These are phyloP conservation scores for Penicillium polonicum DNA, from an alignment of 2,329 filamentous ascomycete species.

Conservation along the genomic window DNA sequence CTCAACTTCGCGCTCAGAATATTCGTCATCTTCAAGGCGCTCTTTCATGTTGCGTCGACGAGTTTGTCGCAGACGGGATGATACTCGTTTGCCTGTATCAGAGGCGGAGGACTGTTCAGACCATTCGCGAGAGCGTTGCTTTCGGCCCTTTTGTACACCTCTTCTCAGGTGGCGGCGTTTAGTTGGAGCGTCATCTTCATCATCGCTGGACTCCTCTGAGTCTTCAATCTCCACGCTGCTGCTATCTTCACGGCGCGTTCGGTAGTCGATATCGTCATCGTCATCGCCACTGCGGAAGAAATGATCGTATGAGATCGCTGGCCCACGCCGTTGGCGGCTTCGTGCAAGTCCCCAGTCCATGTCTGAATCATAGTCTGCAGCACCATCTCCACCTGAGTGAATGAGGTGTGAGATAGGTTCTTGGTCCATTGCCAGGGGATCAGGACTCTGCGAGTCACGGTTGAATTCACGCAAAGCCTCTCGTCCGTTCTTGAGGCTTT, in stretches of 20 bases:
- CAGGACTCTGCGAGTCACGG: conserved; percentile 12
- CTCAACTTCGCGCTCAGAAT: conserved; percentile 42
- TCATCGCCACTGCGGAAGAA: neutral
- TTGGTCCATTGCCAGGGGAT: conserved; percentile 4
- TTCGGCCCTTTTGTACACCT: neutral
- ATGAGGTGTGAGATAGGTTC: neutral
- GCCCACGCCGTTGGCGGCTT: neutral
- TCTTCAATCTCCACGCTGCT: neutral
- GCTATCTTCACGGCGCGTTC: neutral
- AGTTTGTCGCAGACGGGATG: conserved; percentile 30
- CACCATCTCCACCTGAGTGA: conserved; percentile 10
- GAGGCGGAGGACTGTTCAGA: conserved; percentile 15
- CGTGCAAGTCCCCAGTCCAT: neutral
- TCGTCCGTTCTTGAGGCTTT: conserved; percentile 30
- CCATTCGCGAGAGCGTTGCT: neutral
- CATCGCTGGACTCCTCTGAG: neutral
- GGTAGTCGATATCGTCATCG: neutral
- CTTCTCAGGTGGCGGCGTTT: neutral
- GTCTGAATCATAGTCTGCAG: conserved; percentile 4
- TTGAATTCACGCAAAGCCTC: conserved; percentile 17
- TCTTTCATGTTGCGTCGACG: conserved; percentile 48
- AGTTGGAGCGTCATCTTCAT: neutral
- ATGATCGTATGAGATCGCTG: neutral
- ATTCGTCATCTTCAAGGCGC: conserved; percentile 32
- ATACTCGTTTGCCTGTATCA: conserved; percentile 27